These are phyloP conservation scores for Rubus parviflorus DNA, from an alignment of 306 rosid species.

Conservation along the genomic window DNA sequence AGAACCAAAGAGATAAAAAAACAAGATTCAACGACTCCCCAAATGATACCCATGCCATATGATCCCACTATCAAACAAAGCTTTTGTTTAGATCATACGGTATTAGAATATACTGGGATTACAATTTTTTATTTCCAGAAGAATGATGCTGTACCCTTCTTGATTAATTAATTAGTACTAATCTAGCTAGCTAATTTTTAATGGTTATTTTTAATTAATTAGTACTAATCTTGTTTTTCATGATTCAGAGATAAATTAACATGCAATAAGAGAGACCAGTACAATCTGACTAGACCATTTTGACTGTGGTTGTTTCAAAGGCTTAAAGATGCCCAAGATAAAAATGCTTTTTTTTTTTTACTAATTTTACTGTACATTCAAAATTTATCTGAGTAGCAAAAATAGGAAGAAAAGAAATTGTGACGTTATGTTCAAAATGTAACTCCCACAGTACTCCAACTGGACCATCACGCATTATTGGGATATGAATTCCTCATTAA, in stretches of 20 bases:
- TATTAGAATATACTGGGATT: constrained; percentile 11
- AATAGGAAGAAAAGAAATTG: neutral
- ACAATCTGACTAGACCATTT: constrained; percentile 3
- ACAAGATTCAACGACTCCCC: neutral
- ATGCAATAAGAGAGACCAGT: neutral
- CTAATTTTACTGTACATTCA: neutral
- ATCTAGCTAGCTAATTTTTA: neutral
- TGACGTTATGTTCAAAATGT: neutral
- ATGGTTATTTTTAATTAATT: neutral
- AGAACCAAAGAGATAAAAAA: neutral
- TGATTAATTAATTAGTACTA: neutral
- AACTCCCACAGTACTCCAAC: neutral
- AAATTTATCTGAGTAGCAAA: neutral
- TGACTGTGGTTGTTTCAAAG: neutral
- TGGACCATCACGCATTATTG: neutral
- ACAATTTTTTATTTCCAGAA: neutral
- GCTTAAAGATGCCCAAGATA: neutral
- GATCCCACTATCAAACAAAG: neutral
- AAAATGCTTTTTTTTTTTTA: neutral
- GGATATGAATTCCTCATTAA: neutral
- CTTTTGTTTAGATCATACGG: neutral
- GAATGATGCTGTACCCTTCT: neutral
- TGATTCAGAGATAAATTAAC: neutral
- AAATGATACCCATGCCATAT: neutral
- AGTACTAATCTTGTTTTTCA: neutral